Conservation (phyloP, 2,329 filamentous ascomycete species). For the Juglanconis oblonga region DNA sequence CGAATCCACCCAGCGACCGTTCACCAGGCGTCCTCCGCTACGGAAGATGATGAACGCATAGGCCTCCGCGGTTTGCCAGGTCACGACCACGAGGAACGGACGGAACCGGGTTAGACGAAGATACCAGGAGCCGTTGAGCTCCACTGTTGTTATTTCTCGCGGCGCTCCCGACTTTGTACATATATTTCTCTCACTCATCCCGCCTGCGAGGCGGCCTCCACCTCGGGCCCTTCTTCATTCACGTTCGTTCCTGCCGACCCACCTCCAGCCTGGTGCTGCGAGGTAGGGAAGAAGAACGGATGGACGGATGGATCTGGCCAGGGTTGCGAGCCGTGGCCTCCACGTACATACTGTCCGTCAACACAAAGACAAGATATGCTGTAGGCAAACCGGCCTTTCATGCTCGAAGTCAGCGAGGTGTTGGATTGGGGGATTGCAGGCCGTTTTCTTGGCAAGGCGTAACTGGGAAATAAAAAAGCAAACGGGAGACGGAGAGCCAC, state of each 20-base stretch:
- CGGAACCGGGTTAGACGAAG: background rate
- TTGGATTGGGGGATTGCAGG: background rate
- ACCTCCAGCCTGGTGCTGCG: conserved; percentile 16
- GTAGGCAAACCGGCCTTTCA: background rate
- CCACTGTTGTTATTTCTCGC: background rate
- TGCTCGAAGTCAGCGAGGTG: background rate
- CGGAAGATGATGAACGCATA: background rate
- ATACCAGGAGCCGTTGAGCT: conserved; percentile 13
- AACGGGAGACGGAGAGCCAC: background rate
- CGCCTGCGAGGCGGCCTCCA: background rate
- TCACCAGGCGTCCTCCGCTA: background rate
- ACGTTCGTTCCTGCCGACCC: background rate
- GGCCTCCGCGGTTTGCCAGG: no score
- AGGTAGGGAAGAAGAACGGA: background rate
- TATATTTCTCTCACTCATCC: background rate
- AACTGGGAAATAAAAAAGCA: background rate
- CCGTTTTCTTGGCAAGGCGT: background rate
- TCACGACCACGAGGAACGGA: background rate
- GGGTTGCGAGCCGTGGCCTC: background rate
- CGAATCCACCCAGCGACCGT: background rate
- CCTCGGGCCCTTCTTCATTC: background rate
- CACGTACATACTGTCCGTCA: background rate
- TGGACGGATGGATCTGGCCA: background rate
- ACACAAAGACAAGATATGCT: background rate
- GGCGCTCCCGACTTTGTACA: conserved; percentile 11